phyloP scores from a whole-genome alignment of 2,329 filamentous ascomycete genomes.

The Fusarium coffeatum region DNA sequence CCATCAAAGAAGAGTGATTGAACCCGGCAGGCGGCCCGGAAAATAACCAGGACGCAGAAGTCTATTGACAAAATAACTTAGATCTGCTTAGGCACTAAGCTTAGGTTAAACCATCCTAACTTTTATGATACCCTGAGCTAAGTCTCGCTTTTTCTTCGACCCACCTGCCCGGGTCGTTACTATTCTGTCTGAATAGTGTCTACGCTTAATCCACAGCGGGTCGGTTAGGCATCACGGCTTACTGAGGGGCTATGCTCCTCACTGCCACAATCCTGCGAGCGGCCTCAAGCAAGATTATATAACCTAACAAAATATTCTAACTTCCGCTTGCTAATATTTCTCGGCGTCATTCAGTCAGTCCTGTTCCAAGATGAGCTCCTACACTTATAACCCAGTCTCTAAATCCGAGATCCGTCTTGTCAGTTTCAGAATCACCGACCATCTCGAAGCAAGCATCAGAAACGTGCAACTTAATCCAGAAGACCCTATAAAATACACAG shows the following conservation, averaged over 20 bases:
- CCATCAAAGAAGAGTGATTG: rapidly evolving
- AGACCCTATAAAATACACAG: conserved; percentile 27
- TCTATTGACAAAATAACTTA: no score
- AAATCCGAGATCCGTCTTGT: conserved; percentile 32
- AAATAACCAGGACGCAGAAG: no score
- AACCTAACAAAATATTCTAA: rapidly evolving
- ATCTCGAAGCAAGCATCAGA: conserved; percentile 18
- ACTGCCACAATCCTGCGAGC: conserved; percentile 3
- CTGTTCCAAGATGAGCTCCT: neutral
- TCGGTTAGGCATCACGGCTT: neutral
- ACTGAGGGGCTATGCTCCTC: conserved; percentile 7
- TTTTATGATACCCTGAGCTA: no score
- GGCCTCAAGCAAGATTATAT: neutral
- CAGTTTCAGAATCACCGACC: neutral
- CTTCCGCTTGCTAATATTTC: rapidly evolving
- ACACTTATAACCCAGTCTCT: conserved; percentile 17
- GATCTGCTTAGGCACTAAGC: no score
- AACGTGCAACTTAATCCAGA: conserved; percentile 27
- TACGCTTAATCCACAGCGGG: neutral
- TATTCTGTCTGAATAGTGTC: neutral
- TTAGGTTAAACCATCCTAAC: neutral
- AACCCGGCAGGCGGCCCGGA: no score
- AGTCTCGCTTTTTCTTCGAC: no score
- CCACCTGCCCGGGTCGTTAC: no score
- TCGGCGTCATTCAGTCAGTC: rapidly evolving